Evolutionary conservation across 352 stramenopile species (phyloP), one percentile per base, ranked within the genome.

Genomic region (Pythium monospermum): DNA sequence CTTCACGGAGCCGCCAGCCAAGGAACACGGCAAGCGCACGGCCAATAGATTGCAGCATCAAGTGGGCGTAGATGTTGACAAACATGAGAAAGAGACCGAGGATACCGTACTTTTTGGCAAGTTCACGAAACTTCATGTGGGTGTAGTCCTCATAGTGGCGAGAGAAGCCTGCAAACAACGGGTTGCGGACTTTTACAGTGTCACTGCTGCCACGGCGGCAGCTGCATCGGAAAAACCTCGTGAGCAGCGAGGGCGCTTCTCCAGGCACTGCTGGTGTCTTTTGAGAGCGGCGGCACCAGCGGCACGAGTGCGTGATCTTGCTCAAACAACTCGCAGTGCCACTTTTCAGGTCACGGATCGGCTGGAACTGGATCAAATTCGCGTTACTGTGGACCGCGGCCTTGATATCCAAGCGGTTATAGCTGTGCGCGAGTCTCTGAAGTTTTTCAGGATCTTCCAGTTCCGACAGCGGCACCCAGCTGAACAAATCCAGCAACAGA

Each of bases 361-460:
- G 57, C n/a, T 59, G 44, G 33, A 50, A 62, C 32, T 80, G 66
- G 22, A 79, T 47, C 6, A 85, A 42, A 25, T 53, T 71, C 2
- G 71, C 74, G n/a, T 85, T 83, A 43, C 69, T 79, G 47, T 79
- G 67, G 2, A 85, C 59, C n/a, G 71, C 64, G 23, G 61, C 61
- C 31, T 73, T 61, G 42, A 85, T 85, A 31, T 76, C 60, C 1
- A 51, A 2, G 13, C 55, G 61, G 2, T 66, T 49, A 18, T 53
- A 53, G 33, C 64, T 69, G 25, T 78, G 64, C 12, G 71, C 60
- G 1, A 67, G 41, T 1, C 61, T 23, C 6, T 66, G 7, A 0
- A 77, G 38, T 8, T 64, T 51, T 2, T 75, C 47, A 1, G 57
- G 36, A 5, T 73, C 36, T 43, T 70, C 61, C 1, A 83, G 49